phyloP scores from a whole-genome alignment of 805 yeast genomes.

The Candida railenensis region DNA sequence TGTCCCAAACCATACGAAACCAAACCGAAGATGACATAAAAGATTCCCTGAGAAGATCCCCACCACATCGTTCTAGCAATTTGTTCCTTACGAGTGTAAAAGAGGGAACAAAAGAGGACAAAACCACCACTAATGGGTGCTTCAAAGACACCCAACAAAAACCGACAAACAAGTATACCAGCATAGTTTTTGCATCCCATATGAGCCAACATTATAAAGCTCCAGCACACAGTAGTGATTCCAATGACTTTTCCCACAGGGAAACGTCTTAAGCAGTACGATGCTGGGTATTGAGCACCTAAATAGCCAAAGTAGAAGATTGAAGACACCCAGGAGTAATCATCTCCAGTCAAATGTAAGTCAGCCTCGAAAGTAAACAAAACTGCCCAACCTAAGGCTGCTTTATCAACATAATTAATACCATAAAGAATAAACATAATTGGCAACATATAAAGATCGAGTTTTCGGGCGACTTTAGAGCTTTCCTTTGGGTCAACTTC shows the following conservation, averaged over 20 bases:
- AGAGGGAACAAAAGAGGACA: constrained; percentile 25
- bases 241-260: background rate
- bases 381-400: constrained; percentile 26
- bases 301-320: background rate
- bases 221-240: constrained; percentile 7
- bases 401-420: constrained; percentile 28
- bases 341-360: constrained; percentile 4
- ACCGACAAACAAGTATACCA: constrained; percentile 23
- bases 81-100: constrained; percentile 26
- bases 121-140: constrained; percentile 27
- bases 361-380: constrained; percentile 13
- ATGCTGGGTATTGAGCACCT: background rate
- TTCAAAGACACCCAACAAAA: constrained; percentile 27
- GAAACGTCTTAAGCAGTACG: background rate
- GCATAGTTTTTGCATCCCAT: constrained; percentile 26
- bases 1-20: constrained; percentile 23
- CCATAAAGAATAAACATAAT: constrained; percentile 24
- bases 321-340: background rate
- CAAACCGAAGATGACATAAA: constrained; percentile 16
- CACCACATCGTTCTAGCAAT: constrained; percentile 18
- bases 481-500: constrained; percentile 11
- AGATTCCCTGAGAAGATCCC: constrained; percentile 8
- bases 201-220: constrained; percentile 8
- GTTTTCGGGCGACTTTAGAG: constrained; percentile 7
- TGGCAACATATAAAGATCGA: constrained; percentile 16